phyloP scores from a whole-genome alignment of 1,284 basidiomycete species.

The Phellopilus nigrolimitatus region DNA sequence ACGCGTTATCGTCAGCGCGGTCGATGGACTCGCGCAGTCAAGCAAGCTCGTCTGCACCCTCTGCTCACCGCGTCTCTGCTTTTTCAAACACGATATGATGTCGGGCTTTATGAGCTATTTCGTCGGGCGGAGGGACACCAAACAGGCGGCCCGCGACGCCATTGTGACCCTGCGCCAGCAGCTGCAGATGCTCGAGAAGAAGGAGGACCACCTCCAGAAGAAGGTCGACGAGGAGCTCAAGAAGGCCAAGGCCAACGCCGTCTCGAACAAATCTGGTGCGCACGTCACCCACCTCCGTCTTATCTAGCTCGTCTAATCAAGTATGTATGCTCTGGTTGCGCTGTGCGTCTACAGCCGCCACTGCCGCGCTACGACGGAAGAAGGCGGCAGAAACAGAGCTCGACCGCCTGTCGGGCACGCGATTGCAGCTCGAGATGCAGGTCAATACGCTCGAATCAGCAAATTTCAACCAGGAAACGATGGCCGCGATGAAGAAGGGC shows the following conservation, averaged over 20 bases:
- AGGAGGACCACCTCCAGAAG: constrained; percentile 94
- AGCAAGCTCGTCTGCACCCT: not conserved
- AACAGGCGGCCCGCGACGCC: constrained; percentile 77
- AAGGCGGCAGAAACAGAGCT: constrained; percentile 88
- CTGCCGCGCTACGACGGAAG: constrained; percentile 91
- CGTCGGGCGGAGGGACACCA: constrained; percentile 71
- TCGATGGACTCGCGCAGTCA: too few relatives aligned
- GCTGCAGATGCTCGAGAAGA: constrained; percentile 97
- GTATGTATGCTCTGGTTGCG: constrained; percentile 3
- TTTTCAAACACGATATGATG: constrained; percentile 51
- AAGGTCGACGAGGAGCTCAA: constrained; percentile 94
- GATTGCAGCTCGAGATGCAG: constrained; percentile 94
- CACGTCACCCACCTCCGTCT: constrained; percentile 22
- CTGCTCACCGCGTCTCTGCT: not conserved
- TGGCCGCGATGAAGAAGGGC: constrained; percentile 97
- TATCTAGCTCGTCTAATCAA: constrained; percentile 21
- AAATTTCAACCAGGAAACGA: constrained; percentile 97
- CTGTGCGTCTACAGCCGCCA: constrained; percentile 54
- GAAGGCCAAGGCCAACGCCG: constrained; percentile 92
- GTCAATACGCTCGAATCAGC: constrained; percentile 97
- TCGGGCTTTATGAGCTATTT: constrained; percentile 85
- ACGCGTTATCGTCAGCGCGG: too few relatives aligned
- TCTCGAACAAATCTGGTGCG: constrained; percentile 91
- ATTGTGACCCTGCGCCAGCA: constrained; percentile 86
- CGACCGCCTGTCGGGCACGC: constrained; percentile 81